Evolutionary conservation across 139 green algal species (phyloP).

Genomic region (Micromonas commoda): DNA sequence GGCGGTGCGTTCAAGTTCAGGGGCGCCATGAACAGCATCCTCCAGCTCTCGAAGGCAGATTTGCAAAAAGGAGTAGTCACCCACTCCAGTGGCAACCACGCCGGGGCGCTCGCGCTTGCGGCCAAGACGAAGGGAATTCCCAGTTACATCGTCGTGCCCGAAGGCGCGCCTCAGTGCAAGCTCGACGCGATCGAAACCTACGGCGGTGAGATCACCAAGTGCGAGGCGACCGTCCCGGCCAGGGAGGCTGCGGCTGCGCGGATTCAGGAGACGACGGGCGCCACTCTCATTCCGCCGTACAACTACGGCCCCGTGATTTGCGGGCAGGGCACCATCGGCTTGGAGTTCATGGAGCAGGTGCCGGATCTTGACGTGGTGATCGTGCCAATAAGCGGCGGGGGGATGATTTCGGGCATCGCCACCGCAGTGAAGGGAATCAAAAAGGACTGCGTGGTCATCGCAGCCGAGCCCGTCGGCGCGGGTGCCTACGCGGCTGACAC

Average conservation of each 20-base stretch:
- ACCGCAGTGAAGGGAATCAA: slow-evolving; percentile 63
- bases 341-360: slow-evolving; percentile 79
- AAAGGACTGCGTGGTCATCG: slow-evolving; percentile 37
- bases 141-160: slow-evolving; percentile 65
- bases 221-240: neutral
- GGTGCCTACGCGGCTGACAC: slow-evolving; percentile 46
- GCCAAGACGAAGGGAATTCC: slow-evolving; percentile 53
- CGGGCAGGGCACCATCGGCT: slow-evolving; percentile 66
- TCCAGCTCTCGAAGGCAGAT: slow-evolving; percentile 45
- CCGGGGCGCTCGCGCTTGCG: slow-evolving; percentile 47
- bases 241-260: slow-evolving; percentile 39
- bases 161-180: slow-evolving; percentile 58
- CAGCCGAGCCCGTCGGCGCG: slow-evolving; percentile 28
- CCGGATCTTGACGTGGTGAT: slow-evolving; percentile 63
- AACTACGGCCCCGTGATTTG: slow-evolving; percentile 60
- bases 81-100: slow-evolving; percentile 70
- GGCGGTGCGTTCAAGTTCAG: slow-evolving; percentile 60
- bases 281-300: slow-evolving; percentile 67
- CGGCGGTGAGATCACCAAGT: slow-evolving; percentile 9
- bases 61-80: slow-evolving; percentile 54
- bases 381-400: slow-evolving; percentile 68
- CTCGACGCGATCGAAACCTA: slow-evolving; percentile 52
- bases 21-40: slow-evolving; percentile 61
- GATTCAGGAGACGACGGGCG: slow-evolving; percentile 44
- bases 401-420: slow-evolving; percentile 69